Conservation (phyloP, 148 eudicot genomes). For the Persicaria maculosa region DNA sequence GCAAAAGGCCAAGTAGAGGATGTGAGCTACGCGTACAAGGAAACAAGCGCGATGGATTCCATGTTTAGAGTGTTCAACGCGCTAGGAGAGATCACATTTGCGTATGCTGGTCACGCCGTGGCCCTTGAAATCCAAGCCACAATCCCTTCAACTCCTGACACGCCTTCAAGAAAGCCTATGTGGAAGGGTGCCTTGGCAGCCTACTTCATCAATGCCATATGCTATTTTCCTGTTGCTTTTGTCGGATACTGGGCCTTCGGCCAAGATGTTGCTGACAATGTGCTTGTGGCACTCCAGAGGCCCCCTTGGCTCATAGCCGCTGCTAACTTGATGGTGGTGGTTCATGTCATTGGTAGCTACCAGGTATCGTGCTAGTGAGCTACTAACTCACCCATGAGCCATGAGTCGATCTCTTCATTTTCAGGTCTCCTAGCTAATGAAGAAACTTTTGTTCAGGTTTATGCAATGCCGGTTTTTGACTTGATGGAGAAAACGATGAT, state of each 20-base stretch:
- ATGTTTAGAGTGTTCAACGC: constrained; percentile 81
- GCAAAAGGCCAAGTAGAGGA: constrained; percentile 46
- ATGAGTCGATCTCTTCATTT: too few species aligned
- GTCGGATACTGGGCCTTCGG: constrained; percentile 90
- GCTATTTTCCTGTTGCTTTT: constrained; percentile 87
- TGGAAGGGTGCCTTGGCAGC: constrained; percentile 85
- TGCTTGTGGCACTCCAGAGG: constrained; percentile 56
- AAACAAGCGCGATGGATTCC: constrained; percentile 45
- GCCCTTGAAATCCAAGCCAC: constrained; percentile 89
- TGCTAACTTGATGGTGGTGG: constrained; percentile 88
- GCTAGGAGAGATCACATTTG: constrained; percentile 72
- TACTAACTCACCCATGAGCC: background rate
- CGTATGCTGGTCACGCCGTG: constrained; percentile 81
- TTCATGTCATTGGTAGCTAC: constrained; percentile 93
- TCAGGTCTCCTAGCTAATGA: background rate
- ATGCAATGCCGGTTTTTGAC: constrained; percentile 89
- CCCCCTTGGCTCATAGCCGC: constrained; percentile 93
- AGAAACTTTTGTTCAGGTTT: constrained; percentile 41
- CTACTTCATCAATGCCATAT: constrained; percentile 64
- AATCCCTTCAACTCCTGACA: constrained; percentile 78
- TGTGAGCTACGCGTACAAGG: constrained; percentile 70
- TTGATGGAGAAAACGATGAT: constrained; percentile 41
- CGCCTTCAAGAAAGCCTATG: constrained; percentile 66
- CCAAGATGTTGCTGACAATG: constrained; percentile 76
- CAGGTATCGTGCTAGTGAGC: constrained; percentile 46